phyloP scores from a whole-genome alignment of 495 filamentous ascomycete genomes.

The Neurospora sp. region DNA sequence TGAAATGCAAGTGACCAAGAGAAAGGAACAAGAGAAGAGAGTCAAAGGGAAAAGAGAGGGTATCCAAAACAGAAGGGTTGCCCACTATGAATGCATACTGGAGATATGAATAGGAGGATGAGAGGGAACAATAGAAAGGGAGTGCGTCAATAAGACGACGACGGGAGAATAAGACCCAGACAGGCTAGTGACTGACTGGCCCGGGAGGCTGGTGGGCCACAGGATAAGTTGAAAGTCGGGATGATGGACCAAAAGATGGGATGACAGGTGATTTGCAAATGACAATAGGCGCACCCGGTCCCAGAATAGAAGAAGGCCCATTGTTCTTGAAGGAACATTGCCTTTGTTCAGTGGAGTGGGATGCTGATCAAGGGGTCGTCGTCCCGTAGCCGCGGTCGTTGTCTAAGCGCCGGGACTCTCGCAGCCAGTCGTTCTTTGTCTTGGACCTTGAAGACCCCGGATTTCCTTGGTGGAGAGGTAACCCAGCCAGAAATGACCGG shows the following conservation, averaged over 20 bases:
- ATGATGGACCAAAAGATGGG: neutral
- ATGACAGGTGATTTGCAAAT: neutral
- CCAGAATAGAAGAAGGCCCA: neutral
- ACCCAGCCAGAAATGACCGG: neutral
- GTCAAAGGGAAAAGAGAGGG: neutral
- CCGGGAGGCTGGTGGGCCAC: conserved; percentile 4
- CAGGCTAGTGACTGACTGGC: neutral
- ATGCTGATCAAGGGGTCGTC: neutral
- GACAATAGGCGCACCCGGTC: neutral
- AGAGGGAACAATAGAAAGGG: conserved; percentile 13
- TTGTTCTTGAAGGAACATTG: neutral
- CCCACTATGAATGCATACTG: conserved; percentile 8
- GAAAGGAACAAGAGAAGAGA: neutral
- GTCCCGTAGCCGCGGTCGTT: conserved; percentile 1
- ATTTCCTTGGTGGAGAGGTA: neutral
- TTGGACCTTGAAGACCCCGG: neutral
- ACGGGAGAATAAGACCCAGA: conserved; percentile 6
- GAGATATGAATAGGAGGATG: conserved; percentile 4
- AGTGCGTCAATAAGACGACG: neutral
- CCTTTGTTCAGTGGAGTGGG: neutral
- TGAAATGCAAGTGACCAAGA: conserved; percentile 2
- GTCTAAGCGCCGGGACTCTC: conserved; percentile 5
- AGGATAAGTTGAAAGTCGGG: neutral
- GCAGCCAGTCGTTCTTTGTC: conserved; percentile 6
- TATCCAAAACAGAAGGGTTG: conserved; percentile 4